These are phyloP conservation scores for Rugonectria rugulosa DNA, from an alignment of 2,329 filamentous ascomycete species.

Conservation along the genomic window DNA sequence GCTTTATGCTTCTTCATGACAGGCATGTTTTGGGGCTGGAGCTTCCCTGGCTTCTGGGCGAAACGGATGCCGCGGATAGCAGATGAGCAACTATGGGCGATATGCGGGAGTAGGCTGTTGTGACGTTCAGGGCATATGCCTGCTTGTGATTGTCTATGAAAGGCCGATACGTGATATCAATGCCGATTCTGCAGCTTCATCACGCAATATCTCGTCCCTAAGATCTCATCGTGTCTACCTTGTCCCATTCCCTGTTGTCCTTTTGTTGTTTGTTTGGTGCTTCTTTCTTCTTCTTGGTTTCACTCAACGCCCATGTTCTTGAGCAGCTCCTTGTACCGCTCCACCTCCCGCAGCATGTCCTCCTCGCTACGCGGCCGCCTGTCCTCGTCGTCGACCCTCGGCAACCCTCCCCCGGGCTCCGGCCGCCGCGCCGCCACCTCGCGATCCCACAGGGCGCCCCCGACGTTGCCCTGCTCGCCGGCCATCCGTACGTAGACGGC, in stretches of 20 bases:
- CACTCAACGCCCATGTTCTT: conserved; percentile 49
- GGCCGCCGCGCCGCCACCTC: conserved; percentile 51
- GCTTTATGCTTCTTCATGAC: too few relatives aligned
- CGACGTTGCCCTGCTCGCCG: conserved; percentile 83
- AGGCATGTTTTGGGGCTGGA: too few relatives aligned
- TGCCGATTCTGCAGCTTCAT: too few relatives aligned
- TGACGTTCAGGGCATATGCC: too few relatives aligned
- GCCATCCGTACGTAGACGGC: conserved; percentile 85
- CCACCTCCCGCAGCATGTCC: conserved; percentile 83
- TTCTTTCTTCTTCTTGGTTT: not conserved
- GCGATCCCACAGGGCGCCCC: conserved; percentile 69
- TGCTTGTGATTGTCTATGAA: too few relatives aligned
- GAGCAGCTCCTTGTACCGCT: conserved; percentile 65
- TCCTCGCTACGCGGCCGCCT: conserved; percentile 71
- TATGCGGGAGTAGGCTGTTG: too few relatives aligned
- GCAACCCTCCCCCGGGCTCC: conserved; percentile 65
- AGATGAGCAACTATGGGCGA: too few relatives aligned
- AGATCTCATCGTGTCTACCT: not conserved
- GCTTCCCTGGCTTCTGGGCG: too few relatives aligned
- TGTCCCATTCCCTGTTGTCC: too few relatives aligned
- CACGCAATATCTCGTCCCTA: too few relatives aligned
- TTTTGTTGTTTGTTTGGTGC: not conserved
- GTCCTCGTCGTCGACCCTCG: conserved; percentile 74
- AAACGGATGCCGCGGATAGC: too few relatives aligned
- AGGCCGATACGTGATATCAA: too few relatives aligned